phyloP scores from a whole-genome alignment of 2,329 filamentous ascomycete genomes.

The Cercospora sp. region DNA sequence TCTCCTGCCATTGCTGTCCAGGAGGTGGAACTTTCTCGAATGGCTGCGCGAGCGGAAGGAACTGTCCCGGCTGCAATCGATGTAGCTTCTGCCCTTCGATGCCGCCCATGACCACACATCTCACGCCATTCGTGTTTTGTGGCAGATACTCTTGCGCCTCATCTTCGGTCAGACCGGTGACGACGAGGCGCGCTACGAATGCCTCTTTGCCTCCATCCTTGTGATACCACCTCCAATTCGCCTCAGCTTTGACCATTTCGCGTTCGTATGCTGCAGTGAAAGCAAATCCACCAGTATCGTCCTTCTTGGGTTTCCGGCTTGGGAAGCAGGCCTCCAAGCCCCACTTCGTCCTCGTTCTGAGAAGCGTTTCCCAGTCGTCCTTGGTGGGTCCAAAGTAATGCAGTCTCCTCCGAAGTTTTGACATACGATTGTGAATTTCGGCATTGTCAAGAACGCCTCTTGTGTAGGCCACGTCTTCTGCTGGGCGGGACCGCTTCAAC shows the following conservation, averaged over 20 bases:
- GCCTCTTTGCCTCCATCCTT: slow-evolving; percentile 41
- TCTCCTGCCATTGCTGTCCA: slow-evolving; percentile 17
- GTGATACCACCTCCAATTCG: slow-evolving; percentile 57
- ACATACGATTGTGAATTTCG: slow-evolving; percentile 27
- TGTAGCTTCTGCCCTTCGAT: slow-evolving; percentile 47
- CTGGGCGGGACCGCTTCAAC: background rate
- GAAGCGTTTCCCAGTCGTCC: slow-evolving; percentile 51
- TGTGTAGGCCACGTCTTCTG: slow-evolving; percentile 22
- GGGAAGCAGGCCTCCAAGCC: slow-evolving; percentile 54
- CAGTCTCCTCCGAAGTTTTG: slow-evolving; percentile 49
- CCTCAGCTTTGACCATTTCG: slow-evolving; percentile 47
- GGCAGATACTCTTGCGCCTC: slow-evolving; percentile 49
- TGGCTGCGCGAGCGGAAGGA: slow-evolving; percentile 49
- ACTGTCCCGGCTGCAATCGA: slow-evolving; percentile 45
- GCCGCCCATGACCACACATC: slow-evolving; percentile 55
- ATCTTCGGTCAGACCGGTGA: slow-evolving; percentile 39
- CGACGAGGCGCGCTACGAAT: slow-evolving; percentile 48
- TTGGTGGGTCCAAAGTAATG: slow-evolving; percentile 54
- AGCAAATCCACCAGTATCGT: slow-evolving; percentile 43
- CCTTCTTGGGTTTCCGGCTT: slow-evolving; percentile 41
- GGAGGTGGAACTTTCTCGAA: slow-evolving; percentile 40
- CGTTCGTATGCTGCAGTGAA: slow-evolving; percentile 47
- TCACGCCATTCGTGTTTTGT: slow-evolving; percentile 32
- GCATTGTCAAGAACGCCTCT: slow-evolving; percentile 33
- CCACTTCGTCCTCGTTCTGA: slow-evolving; percentile 55